Percentiles rank a stretch among this genome's conserved stretches.
phyloP scores from a whole-genome alignment of 169 alveolate genomes.

The Plasmodium billcollinsi region DNA sequence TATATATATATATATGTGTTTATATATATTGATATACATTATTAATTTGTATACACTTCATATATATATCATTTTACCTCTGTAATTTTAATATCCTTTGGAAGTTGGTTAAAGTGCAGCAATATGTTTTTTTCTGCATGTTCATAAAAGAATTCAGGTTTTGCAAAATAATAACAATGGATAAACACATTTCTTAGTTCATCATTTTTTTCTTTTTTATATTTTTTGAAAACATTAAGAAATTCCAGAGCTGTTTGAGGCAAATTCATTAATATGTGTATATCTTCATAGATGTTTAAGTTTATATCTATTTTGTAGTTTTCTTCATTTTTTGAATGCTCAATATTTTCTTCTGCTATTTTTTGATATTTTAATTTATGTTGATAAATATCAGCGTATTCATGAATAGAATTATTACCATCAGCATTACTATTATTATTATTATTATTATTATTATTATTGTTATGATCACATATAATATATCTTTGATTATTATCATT shows the following conservation, averaged over 20 bases:
- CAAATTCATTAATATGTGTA: conserved; percentile 92
- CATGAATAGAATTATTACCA: neutral
- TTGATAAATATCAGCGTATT: neutral
- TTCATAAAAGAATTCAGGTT: conserved; percentile 65
- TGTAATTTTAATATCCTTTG: conserved; percentile 57
- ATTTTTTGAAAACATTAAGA: conserved; percentile 82
- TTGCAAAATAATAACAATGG: conserved; percentile 64
- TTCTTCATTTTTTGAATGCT: neutral
- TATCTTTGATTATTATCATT: neutral
- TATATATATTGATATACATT: neutral
- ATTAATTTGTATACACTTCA: neutral
- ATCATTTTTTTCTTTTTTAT: conserved; percentile 1
- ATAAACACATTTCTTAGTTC: conserved; percentile 43
- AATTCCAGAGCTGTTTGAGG: conserved; percentile 92
- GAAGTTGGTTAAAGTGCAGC: conserved; percentile 24
- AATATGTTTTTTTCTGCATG: conserved; percentile 47
- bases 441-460: neutral
- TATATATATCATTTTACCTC: conserved; percentile 20
- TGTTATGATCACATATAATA: neutral
- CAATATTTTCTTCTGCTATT: neutral
- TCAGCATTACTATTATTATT: neutral
- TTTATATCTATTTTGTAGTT: conserved; percentile 77
- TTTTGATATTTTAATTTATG: neutral
- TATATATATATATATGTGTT: neutral
- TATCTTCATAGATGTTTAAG: conserved; percentile 77